Evolutionary conservation across 805 yeast genomes (phyloP).

Genomic region (Yarrowia sp.): DNA sequence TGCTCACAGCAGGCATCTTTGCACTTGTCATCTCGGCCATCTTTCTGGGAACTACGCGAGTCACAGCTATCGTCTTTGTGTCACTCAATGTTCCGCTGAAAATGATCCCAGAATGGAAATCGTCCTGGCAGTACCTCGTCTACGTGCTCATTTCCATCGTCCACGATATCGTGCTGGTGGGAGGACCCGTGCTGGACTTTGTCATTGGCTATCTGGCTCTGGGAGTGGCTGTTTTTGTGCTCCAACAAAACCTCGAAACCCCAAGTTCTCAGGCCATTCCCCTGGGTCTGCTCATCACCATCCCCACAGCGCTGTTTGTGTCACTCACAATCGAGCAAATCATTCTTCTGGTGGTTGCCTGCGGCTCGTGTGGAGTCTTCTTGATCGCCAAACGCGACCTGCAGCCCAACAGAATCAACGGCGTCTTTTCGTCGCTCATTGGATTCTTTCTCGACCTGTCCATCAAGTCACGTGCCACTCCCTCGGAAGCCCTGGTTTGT

Average conservation of each 20-base stretch:
- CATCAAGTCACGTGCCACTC: constrained; percentile 28
- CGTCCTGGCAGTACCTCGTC: constrained; percentile 21
- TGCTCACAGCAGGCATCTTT: constrained; percentile 28
- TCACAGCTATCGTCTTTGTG: constrained; percentile 29
- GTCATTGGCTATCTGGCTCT: constrained; percentile 29
- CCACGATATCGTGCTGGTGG: constrained; percentile 28
- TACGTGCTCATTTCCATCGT: constrained; percentile 24
- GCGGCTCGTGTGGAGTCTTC: constrained; percentile 36
- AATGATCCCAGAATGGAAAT: constrained; percentile 14
- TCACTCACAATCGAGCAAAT: constrained; percentile 26
- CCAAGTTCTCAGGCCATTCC: constrained; percentile 14
- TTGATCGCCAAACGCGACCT: constrained; percentile 34
- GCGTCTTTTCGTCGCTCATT: constrained; percentile 28
- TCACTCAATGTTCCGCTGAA: constrained; percentile 29
- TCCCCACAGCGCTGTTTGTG: constrained; percentile 28
- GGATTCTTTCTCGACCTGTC: constrained; percentile 28
- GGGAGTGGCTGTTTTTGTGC: constrained; percentile 25
- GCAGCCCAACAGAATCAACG: constrained; percentile 33
- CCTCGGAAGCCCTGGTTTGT: constrained; percentile 27
- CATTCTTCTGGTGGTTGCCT: constrained; percentile 32
- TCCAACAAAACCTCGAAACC: constrained; percentile 17
- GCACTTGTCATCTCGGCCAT: constrained; percentile 30
- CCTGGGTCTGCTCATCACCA: constrained; percentile 16
- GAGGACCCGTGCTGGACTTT: background rate
- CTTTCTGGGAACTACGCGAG: constrained; percentile 31